Evolutionary conservation across 2,329 filamentous ascomycete species (phyloP).

Genomic region (Paraphoma sp.): DNA sequence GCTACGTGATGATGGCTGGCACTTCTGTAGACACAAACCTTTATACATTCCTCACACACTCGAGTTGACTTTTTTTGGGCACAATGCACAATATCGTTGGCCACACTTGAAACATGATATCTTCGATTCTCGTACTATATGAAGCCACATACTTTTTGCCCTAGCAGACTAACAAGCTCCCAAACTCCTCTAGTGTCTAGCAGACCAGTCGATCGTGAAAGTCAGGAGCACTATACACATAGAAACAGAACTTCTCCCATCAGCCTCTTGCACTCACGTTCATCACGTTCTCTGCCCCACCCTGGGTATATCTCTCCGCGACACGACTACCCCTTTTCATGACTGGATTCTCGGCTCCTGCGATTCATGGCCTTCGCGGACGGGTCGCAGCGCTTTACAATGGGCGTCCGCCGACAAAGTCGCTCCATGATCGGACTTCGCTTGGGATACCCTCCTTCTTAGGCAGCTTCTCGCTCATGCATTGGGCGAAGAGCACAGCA

Average conservation of each 20-base stretch:
- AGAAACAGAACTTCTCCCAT: slow-evolving; percentile 14
- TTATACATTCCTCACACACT: background rate
- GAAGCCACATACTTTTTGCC: background rate
- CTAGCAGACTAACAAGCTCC: background rate
- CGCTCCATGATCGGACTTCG: slow-evolving; percentile 93
- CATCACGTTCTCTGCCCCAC: background rate
- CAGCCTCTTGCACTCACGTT: background rate
- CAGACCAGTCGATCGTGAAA: slow-evolving; percentile 10
- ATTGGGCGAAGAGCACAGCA: slow-evolving; percentile 92
- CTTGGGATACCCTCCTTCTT: slow-evolving; percentile 84
- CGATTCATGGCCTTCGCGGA: background rate
- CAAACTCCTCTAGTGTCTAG: slow-evolving; percentile 9
- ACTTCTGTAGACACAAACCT: background rate
- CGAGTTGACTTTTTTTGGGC: background rate
- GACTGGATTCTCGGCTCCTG: background rate
- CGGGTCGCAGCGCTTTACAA: slow-evolving; percentile 22
- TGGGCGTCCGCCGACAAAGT: slow-evolving; percentile 75
- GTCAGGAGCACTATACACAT: slow-evolving; percentile 15
- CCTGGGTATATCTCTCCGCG: slow-evolving; percentile 14
- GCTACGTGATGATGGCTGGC: background rate
- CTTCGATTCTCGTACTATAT: background rate
- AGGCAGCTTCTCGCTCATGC: slow-evolving; percentile 96
- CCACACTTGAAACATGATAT: background rate
- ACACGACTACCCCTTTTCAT: background rate
- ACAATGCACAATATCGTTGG: too few species aligned